Evolutionary conservation across 305 asterid species (phyloP).

Genomic region (Fraxinus paxiana): DNA sequence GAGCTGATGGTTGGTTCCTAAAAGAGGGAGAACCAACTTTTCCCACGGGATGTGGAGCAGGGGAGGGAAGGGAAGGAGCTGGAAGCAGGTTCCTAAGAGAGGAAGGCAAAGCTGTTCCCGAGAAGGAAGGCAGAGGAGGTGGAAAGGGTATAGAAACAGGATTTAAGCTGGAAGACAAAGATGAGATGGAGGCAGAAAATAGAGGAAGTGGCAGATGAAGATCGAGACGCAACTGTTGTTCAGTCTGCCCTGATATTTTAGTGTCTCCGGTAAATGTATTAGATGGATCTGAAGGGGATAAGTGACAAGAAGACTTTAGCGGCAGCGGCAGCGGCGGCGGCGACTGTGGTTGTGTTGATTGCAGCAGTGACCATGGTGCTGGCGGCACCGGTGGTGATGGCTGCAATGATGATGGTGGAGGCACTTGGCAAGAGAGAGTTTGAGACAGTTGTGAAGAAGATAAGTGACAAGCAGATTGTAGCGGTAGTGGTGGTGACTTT

Average conservation of each 20-base stretch:
- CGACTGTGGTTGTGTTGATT: background rate
- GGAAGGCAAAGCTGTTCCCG: background rate
- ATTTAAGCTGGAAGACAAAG: background rate
- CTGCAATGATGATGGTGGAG: slow-evolving; percentile 6
- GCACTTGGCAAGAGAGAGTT: background rate
- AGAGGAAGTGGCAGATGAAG: background rate
- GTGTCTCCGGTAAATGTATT: background rate
- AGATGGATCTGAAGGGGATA: background rate
- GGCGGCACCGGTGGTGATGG: background rate
- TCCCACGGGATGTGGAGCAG: background rate
- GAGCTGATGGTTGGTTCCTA: background rate
- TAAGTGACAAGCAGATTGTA: background rate
- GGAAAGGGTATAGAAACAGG: background rate
- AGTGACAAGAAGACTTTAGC: slow-evolving; percentile 17
- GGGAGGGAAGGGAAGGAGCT: background rate
- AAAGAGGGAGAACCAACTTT: background rate
- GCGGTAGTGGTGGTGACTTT: background rate
- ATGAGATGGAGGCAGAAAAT: background rate
- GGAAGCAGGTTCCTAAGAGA: background rate
- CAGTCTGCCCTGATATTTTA: background rate
- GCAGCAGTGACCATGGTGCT: slow-evolving; percentile 8
- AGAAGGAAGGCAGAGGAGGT: background rate
- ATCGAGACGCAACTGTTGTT: background rate
- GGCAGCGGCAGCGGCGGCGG: slow-evolving; percentile 20
- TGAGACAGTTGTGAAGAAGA: background rate